Percentiles rank a stretch among this genome's conserved stretches.
These are phyloP conservation scores for Pythium folliculosum DNA, from an alignment of 352 stramenopile species.

Conservation along the genomic window DNA sequence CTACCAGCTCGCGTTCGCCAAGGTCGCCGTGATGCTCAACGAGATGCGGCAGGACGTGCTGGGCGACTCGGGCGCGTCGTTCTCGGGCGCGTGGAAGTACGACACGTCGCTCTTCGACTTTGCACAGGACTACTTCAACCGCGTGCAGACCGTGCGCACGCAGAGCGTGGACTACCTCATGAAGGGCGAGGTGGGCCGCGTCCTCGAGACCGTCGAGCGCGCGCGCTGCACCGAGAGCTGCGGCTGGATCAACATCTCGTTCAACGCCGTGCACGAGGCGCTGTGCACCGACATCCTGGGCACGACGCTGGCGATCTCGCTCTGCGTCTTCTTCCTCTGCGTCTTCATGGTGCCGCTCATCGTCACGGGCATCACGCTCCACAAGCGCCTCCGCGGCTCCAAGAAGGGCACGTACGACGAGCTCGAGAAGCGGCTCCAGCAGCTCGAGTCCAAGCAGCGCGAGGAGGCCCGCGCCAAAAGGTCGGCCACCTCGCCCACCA, in stretches of 20 bases:
- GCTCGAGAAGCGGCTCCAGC: conserved; percentile 65
- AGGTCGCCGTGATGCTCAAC: conserved; percentile 58
- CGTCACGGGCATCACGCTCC: conserved; percentile 63
- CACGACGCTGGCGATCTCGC: conserved; percentile 74
- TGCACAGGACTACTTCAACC: conserved; percentile 55
- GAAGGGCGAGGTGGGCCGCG: conserved; percentile 47
- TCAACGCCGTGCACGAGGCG: conserved; percentile 72
- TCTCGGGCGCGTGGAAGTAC: conserved; percentile 66
- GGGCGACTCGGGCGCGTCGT: conserved; percentile 61
- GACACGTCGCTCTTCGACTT: conserved; percentile 66
- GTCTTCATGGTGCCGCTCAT: conserved; percentile 79
- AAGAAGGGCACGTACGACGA: conserved; percentile 84
- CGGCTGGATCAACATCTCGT: conserved; percentile 81
- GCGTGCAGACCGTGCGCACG: conserved; percentile 44
- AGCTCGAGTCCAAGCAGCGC: conserved; percentile 48
- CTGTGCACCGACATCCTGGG: conserved; percentile 77
- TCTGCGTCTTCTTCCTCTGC: conserved; percentile 76
- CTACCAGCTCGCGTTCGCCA: conserved; percentile 61
- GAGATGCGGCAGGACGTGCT: conserved; percentile 77
- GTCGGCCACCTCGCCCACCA: conserved; percentile 12
- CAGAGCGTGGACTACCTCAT: conserved; percentile 45
- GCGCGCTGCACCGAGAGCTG: conserved; percentile 77
- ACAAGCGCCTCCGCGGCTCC: conserved; percentile 76
- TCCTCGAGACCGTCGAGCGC: conserved; percentile 64
- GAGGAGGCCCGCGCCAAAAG: conserved; percentile 48